phyloP scores from a whole-genome alignment of 1,284 basidiomycete species.

The Moniliophthora roreri region DNA sequence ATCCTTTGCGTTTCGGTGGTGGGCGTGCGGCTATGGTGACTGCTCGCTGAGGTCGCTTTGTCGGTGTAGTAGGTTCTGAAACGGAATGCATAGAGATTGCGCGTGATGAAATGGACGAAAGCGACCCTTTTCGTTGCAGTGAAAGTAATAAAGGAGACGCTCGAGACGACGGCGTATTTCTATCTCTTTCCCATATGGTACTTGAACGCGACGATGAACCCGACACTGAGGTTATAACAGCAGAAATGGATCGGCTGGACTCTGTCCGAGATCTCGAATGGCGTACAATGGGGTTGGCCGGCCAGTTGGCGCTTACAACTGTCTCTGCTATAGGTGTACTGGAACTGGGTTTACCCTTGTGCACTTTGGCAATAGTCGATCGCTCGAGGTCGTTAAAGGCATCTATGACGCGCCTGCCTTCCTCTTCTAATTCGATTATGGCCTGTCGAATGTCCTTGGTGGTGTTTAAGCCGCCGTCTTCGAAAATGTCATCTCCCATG shows the following conservation, averaged over 20 bases:
- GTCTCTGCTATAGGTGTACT: constrained; percentile 23
- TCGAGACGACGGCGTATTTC: not conserved
- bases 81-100: constrained; percentile 19
- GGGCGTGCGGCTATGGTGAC: constrained; percentile 29
- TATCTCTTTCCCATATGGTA: not conserved
- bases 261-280: constrained; percentile 5
- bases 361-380: constrained; percentile 49
- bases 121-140: constrained; percentile 7
- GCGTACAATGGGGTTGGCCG: constrained; percentile 10
- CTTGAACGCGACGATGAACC: not conserved
- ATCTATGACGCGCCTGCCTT: constrained; percentile 60
- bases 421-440: constrained; percentile 62
- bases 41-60: not conserved
- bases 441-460: constrained; percentile 58
- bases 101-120: constrained; percentile 26
- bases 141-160: not conserved
- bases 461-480: constrained; percentile 50
- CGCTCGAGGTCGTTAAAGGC: constrained; percentile 71
- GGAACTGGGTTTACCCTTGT: constrained; percentile 34
- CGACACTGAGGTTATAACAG: not conserved
- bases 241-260: not conserved
- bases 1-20: constrained; percentile 16
- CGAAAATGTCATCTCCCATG: constrained; percentile 34
- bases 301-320: constrained; percentile 19
- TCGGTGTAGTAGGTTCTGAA: not conserved